Evolutionary conservation across 116 monocot genomes (phyloP).

Genomic region (Dioscorea cayenensis): DNA sequence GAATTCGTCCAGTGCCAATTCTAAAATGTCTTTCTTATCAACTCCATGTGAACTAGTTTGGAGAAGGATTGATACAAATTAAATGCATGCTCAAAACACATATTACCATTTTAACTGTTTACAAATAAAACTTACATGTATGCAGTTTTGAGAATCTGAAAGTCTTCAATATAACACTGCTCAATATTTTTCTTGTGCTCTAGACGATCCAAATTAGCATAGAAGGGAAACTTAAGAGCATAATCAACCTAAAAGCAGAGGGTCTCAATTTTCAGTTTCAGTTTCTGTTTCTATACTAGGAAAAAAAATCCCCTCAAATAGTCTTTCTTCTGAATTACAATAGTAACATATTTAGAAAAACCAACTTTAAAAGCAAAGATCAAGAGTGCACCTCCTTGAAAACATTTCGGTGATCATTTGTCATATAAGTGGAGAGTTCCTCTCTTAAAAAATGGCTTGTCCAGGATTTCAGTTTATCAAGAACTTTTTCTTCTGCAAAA

Average conservation of each 20-base stretch:
- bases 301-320: not conserved
- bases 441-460: constrained; percentile 36
- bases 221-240: constrained; percentile 56
- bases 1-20: constrained; percentile 56
- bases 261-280: not conserved
- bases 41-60: constrained; percentile 16
- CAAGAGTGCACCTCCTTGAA: constrained; percentile 37
- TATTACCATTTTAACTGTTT: not conserved
- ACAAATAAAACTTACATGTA: constrained; percentile 31
- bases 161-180: constrained; percentile 22
- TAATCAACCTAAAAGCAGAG: constrained; percentile 47
- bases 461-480: constrained; percentile 59
- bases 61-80: not conserved
- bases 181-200: constrained; percentile 82
- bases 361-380: not conserved
- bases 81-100: not conserved
- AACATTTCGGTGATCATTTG: constrained; percentile 7
- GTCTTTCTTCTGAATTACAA: not conserved
- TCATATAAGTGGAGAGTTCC: constrained; percentile 8
- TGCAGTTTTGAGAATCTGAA: constrained; percentile 35
- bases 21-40: constrained; percentile 29
- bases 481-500: constrained; percentile 32
- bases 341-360: not conserved
- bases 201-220: constrained; percentile 54
- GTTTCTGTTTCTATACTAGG: not conserved